These are phyloP conservation scores for Scheffersomyces amazonensis DNA, from an alignment of 805 yeast species.

Conservation along the genomic window DNA sequence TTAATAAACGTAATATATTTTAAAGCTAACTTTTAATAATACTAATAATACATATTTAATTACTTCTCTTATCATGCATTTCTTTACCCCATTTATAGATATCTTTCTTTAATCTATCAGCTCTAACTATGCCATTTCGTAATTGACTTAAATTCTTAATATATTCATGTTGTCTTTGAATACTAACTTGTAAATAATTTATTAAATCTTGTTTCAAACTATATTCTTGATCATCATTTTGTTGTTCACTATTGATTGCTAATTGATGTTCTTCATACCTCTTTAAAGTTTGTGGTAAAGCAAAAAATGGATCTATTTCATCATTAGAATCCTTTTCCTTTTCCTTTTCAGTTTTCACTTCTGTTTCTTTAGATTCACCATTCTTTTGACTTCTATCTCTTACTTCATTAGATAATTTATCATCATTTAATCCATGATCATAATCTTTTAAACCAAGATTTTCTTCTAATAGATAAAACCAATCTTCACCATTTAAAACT, in stretches of 20 bases:
- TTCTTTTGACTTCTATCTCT: conserved; percentile 13
- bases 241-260: conserved; percentile 11
- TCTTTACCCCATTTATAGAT: conserved; percentile 84
- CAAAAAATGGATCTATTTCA: conserved; percentile 42
- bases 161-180: conserved; percentile 68
- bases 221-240: conserved; percentile 28
- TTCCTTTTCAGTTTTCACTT: conserved; percentile 12
- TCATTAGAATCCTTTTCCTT: conserved; percentile 11
- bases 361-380: conserved; percentile 4
- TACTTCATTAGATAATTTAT: conserved; percentile 11
- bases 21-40: too few relatives aligned
- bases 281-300: conserved; percentile 51
- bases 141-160: conserved; percentile 73
- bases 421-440: conserved; percentile 54
- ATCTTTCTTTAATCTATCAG: conserved; percentile 69
- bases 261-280: conserved; percentile 25
- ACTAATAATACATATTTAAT: conserved; percentile 4
- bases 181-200: conserved; percentile 42
- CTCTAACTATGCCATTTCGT: conserved; percentile 72
- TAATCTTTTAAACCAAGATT: conserved; percentile 65
- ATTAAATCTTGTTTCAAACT: conserved; percentile 60
- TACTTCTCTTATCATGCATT: conserved; percentile 51
- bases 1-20: too few relatives aligned
- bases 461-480: conserved; percentile 60
- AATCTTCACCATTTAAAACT: conserved; percentile 84